These are phyloP conservation scores for Scedosporium boydii DNA, from an alignment of 2,329 filamentous ascomycete species.

Conservation along the genomic window DNA sequence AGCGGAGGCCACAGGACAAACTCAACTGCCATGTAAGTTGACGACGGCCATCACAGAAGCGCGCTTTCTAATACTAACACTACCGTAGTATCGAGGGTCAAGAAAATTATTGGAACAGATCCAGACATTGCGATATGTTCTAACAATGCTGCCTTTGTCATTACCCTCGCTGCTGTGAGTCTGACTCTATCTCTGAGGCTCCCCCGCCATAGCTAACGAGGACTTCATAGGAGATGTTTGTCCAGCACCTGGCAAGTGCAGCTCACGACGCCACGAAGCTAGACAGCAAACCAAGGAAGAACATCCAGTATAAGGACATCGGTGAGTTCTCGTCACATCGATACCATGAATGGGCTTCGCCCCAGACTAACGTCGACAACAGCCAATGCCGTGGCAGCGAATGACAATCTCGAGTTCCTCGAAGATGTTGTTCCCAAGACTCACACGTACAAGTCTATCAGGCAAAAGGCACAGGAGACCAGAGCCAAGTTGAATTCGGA, in stretches of 20 bases:
- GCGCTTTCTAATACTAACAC: slow-evolving; percentile 7
- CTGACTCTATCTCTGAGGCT: slow-evolving; percentile 2
- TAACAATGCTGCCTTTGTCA: slow-evolving; percentile 88
- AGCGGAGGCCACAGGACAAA: slow-evolving; percentile 75
- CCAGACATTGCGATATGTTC: slow-evolving; percentile 79
- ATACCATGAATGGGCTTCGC: not conserved
- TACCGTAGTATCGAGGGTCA: slow-evolving; percentile 73
- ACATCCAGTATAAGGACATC: slow-evolving; percentile 93
- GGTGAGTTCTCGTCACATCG: slow-evolving; percentile 37
- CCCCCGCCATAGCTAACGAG: slow-evolving; percentile 6
- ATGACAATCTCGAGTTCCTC: slow-evolving; percentile 93
- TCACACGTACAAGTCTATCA: slow-evolving; percentile 68
- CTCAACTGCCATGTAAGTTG: slow-evolving; percentile 69
- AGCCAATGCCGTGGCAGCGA: slow-evolving; percentile 74
- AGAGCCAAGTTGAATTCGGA: slow-evolving; percentile 40
- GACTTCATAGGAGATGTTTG: slow-evolving; percentile 72
- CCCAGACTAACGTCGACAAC: not conserved
- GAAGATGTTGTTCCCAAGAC: slow-evolving; percentile 85
- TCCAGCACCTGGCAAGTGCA: slow-evolving; percentile 81
- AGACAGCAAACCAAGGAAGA: slow-evolving; percentile 83
- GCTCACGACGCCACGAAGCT: slow-evolving; percentile 81
- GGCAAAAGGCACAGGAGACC: slow-evolving; percentile 47
- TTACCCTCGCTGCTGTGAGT: slow-evolving; percentile 76
- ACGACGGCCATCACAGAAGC: not conserved
- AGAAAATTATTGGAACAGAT: slow-evolving; percentile 88